Percentiles rank a stretch among this genome's conserved stretches.
Evolutionary conservation across 805 yeast species (phyloP).

Genomic region (Kodamaea restingae): DNA sequence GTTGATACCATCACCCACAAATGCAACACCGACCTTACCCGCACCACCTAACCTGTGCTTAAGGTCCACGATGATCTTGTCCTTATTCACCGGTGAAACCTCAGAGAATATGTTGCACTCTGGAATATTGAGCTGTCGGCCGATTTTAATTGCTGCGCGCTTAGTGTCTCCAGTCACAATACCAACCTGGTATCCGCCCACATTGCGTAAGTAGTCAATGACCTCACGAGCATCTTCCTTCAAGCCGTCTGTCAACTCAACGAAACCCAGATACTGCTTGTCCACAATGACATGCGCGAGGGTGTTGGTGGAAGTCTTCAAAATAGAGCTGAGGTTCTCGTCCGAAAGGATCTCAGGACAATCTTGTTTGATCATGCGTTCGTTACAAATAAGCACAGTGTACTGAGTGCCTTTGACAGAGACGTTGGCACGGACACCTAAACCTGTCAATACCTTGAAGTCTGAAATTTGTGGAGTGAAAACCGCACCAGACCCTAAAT

Average conservation of each 20-base stretch:
- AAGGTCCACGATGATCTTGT: constrained; percentile 56
- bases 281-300: constrained; percentile 57
- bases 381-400: constrained; percentile 51
- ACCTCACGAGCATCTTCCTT: constrained; percentile 63
- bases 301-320: constrained; percentile 35
- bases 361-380: constrained; percentile 32
- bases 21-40: constrained; percentile 52
- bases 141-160: constrained; percentile 60
- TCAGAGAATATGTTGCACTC: constrained; percentile 64
- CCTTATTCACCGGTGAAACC: constrained; percentile 74
- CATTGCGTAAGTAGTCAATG: constrained; percentile 47
- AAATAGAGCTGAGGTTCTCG: constrained; percentile 10
- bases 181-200: constrained; percentile 59
- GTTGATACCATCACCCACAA: constrained; percentile 97
- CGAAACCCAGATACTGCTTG: constrained; percentile 54
- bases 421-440: constrained; percentile 42
- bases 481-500: constrained; percentile 28
- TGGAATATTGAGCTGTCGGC: constrained; percentile 63
- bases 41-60: constrained; percentile 42
- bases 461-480: constrained; percentile 29
- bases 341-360: constrained; percentile 12
- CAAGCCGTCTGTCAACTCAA: constrained; percentile 65
- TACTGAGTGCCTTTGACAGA: constrained; percentile 24
- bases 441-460: constrained; percentile 39
- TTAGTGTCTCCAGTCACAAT: constrained; percentile 87